Evolutionary conservation across 495 filamentous ascomycete genomes (phyloP).

Genomic region (Tuber melanosporum): DNA sequence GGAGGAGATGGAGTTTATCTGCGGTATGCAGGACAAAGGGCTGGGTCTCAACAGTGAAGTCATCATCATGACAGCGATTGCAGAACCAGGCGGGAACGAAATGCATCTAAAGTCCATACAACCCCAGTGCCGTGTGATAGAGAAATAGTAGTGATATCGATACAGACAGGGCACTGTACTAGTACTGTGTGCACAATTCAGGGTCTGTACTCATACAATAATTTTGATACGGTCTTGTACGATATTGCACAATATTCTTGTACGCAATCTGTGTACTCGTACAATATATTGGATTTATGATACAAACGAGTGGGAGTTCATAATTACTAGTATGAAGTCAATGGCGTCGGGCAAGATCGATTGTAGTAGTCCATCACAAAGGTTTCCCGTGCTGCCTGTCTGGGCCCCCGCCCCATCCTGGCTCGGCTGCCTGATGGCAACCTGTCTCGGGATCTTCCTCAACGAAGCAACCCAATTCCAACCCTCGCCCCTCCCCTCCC

Average conservation of each 20-base stretch:
- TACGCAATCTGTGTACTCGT: not conserved
- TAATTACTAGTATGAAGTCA: not conserved
- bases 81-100: not conserved
- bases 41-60: constrained; percentile 28
- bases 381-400: not conserved
- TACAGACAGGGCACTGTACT: not conserved
- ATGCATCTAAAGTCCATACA: not conserved
- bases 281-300: not conserved
- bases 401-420: not conserved
- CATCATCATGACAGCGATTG: constrained; percentile 18
- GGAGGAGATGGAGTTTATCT: constrained; percentile 11
- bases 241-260: not conserved
- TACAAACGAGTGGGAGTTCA: not conserved
- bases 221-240: not conserved
- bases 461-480: not conserved
- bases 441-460: not conserved
- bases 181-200: not conserved
- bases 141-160: not conserved
- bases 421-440: not conserved
- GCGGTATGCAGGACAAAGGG: constrained; percentile 3
- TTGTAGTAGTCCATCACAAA: not conserved
- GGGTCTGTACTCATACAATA: not conserved
- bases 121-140: not conserved
- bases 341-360: not conserved
- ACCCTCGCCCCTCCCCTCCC: not conserved